Conservation (phyloP, 345 rosid genomes). For the Euphorbia pulcherrima region DNA sequence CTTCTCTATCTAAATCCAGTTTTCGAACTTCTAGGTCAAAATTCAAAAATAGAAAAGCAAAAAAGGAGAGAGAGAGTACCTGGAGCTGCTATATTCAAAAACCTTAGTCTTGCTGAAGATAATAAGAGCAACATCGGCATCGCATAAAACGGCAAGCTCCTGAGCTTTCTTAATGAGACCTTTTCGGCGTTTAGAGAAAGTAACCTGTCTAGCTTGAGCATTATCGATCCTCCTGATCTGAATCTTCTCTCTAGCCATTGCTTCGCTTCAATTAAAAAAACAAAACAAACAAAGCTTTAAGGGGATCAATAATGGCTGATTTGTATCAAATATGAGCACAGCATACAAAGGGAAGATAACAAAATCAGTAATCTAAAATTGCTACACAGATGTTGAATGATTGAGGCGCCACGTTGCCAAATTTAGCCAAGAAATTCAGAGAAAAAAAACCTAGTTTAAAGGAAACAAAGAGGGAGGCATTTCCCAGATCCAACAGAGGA, state of each 20-base stretch:
- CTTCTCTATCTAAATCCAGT: neutral
- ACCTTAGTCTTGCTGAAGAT: constrained; percentile 20
- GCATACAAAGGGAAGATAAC: constrained; percentile 4
- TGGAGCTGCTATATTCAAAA: constrained; percentile 22
- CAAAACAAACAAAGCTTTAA: neutral
- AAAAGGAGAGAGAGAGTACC: constrained; percentile 8
- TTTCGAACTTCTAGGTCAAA: neutral
- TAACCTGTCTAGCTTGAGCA: constrained; percentile 24
- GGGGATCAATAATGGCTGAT: neutral
- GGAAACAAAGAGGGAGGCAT: neutral
- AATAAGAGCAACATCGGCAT: constrained; percentile 27
- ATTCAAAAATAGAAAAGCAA: neutral
- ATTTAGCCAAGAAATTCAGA: constrained; percentile 15
- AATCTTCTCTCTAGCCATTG: constrained; percentile 27
- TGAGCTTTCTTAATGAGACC: constrained; percentile 26
- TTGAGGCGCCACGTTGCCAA: constrained; percentile 19
- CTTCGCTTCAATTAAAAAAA: neutral
- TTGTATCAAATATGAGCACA: neutral
- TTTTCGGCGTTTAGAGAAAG: constrained; percentile 26
- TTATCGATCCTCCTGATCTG: constrained; percentile 30
- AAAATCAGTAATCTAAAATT: neutral
- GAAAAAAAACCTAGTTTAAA: constrained; percentile 22
- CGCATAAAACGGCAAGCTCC: constrained; percentile 27
- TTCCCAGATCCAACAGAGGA: constrained; percentile 12
- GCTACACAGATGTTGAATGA: constrained; percentile 8